Conservation (phyloP, 2,329 filamentous ascomycete species). For the Dothidotthia symphoricarpi region DNA sequence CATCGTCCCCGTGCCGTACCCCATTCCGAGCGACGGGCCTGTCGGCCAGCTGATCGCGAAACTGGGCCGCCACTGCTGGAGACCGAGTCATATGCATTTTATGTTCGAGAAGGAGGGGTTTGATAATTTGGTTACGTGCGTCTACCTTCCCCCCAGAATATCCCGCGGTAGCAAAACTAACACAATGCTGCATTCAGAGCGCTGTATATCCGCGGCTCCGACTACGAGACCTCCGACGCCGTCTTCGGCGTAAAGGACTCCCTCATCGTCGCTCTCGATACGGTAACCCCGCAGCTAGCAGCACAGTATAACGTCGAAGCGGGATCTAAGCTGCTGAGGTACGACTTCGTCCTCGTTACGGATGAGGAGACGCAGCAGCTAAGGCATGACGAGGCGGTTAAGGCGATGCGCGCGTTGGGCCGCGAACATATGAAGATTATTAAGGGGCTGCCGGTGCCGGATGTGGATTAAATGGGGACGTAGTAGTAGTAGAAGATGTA, state of each 20-base stretch:
- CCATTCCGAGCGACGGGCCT: constrained; percentile 75
- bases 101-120: constrained; percentile 63
- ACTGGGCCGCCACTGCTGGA: constrained; percentile 37
- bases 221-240: constrained; percentile 78
- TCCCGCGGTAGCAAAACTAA: not conserved
- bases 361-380: constrained; percentile 66
- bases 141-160: constrained; percentile 22
- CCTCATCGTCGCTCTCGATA: constrained; percentile 49
- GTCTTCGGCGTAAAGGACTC: constrained; percentile 86
- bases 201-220: constrained; percentile 73
- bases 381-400: constrained; percentile 63
- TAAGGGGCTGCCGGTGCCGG: constrained; percentile 73
- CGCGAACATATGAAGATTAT: constrained; percentile 66
- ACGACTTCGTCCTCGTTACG: constrained; percentile 76
- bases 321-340: constrained; percentile 62
- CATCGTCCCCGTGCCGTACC: constrained; percentile 81
- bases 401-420: constrained; percentile 66
- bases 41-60: constrained; percentile 53
- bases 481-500: not conserved
- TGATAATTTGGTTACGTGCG: constrained; percentile 80
- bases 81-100: constrained; percentile 42
- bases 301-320: constrained; percentile 57
- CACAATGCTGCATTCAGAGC: constrained; percentile 55
- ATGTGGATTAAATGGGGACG: constrained; percentile 57
- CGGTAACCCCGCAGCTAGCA: constrained; percentile 28